Conservation (phyloP, 768 basidiomycete species). For the Lentinula sp. region DNA sequence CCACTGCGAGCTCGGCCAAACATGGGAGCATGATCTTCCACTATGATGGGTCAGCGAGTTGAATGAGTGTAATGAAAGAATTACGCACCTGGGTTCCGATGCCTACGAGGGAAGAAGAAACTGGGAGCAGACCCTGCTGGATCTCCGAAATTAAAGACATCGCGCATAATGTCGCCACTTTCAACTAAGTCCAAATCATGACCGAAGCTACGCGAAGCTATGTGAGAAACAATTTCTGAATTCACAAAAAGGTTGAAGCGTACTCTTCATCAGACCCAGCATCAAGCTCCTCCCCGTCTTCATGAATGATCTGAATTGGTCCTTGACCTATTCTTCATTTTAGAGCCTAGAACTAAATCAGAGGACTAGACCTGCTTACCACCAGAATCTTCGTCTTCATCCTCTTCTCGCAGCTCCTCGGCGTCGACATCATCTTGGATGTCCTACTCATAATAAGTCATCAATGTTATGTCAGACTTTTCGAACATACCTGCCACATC, state of each 20-base stretch:
- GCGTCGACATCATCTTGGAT: constrained; percentile 42
- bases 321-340: constrained; percentile 17
- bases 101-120: constrained; percentile 50
- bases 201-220: constrained; percentile 24
- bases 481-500: constrained; percentile 50
- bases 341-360: not conserved
- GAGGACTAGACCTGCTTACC: constrained; percentile 26
- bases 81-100: constrained; percentile 38
- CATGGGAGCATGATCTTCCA: constrained; percentile 51
- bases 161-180: constrained; percentile 36
- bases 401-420: constrained; percentile 45
- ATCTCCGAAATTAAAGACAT: constrained; percentile 51
- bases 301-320: constrained; percentile 55
- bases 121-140: constrained; percentile 36
- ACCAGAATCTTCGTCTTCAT: constrained; percentile 58
- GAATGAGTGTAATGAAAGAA: constrained; percentile 3
- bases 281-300: constrained; percentile 57
- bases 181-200: constrained; percentile 34
- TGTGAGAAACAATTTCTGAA: not conserved
- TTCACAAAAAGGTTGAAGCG: constrained; percentile 13
- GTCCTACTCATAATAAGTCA: constrained; percentile 29
- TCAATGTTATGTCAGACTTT: constrained; percentile 12
- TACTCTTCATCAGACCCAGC: constrained; percentile 63
- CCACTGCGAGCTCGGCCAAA: constrained; percentile 58
- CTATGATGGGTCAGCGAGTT: constrained; percentile 15